These are phyloP conservation scores for Mycosphaerella sp. DNA, from an alignment of 2,329 filamentous ascomycete species.

Conservation along the genomic window DNA sequence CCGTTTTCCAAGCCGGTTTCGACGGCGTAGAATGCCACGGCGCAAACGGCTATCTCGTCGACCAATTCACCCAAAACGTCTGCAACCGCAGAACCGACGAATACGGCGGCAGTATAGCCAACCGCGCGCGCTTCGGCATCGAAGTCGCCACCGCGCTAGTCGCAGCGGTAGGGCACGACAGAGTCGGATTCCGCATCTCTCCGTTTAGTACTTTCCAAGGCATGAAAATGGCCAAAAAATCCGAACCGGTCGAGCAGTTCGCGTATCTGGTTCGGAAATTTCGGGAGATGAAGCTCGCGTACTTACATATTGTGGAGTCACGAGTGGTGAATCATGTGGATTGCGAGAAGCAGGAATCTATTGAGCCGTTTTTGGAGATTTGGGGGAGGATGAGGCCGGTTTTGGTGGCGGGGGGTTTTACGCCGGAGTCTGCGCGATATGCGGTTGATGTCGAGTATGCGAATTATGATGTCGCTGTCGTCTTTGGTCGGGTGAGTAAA, in stretches of 20 bases:
- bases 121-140: slow-evolving; percentile 46
- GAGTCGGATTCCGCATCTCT: slow-evolving; percentile 51
- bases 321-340: slow-evolving; percentile 42
- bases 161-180: slow-evolving; percentile 43
- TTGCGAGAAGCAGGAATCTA: slow-evolving; percentile 33
- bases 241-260: slow-evolving; percentile 58
- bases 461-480: slow-evolving; percentile 40
- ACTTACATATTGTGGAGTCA: slow-evolving; percentile 55
- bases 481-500: slow-evolving; percentile 40
- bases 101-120: slow-evolving; percentile 44
- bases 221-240: slow-evolving; percentile 53
- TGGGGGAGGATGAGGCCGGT: slow-evolving; percentile 43
- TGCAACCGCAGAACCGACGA: slow-evolving; percentile 48
- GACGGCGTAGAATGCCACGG: slow-evolving; percentile 54
- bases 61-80: slow-evolving; percentile 56
- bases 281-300: slow-evolving; percentile 49
- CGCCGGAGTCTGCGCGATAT: slow-evolving; percentile 34
- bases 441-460: slow-evolving; percentile 33
- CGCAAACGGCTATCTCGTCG: slow-evolving; percentile 50
- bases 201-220: slow-evolving; percentile 56
- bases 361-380: slow-evolving; percentile 36
- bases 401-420: slow-evolving; percentile 45
- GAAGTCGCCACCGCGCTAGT: slow-evolving; percentile 48
- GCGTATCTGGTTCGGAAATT: slow-evolving; percentile 48
- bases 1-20: slow-evolving; percentile 45